Base-by-base conservation (phyloP, 805 yeast species). In the Candida anglica region DNA sequence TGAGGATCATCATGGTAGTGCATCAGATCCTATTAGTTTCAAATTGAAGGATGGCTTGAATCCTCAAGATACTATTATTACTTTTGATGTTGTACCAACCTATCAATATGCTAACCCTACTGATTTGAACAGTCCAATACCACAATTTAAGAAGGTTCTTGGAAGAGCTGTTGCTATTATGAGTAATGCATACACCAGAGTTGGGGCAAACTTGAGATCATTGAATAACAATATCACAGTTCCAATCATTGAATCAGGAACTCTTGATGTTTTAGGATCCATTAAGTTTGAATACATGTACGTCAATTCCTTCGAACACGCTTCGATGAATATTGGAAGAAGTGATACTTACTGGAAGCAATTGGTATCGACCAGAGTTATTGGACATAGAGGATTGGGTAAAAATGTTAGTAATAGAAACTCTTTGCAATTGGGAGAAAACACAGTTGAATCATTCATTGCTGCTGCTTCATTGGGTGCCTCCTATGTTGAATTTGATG, bases 401-500 rank as follows among this genome's bases (percentile, higher is more conserved):
- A 89, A 88, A 65, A 91, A 91, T 60, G 71, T 75, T 33, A 71
- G 79, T 37, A 72, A 73, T 27, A 72, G 81, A 30, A 80, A 77
- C 41, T 84, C 95, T 3, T 70, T 91, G 50, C 98, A 91, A 58
- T 70, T 91, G 40, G 98, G 98, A 27, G 98, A 91, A 51, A 91
- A 91, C 56, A 91, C 98, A 0, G 83, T 91, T 15, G 96, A 91
- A 49, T 85, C 95, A 0, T 91, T 91, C 49, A 84, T 91, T 52
- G 95, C 96, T 9, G 98, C 98, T 0, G 95, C 97, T 0, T 87
- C 95, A 2, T 66, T 91, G 44, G 98, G 98, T 26, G 98, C 98
- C 1, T 82, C 95, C 2, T 91, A 91, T 51, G 97, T 91, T 33
- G 98, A 91, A 60, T 91, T 91, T 55, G 98, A 91, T 59, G 98